Percentiles rank a stretch among this genome's conserved stretches.
These are phyloP conservation scores for Aciculoconidium aculeatum DNA, from an alignment of 805 yeast genomes.

Conservation along the genomic window DNA sequence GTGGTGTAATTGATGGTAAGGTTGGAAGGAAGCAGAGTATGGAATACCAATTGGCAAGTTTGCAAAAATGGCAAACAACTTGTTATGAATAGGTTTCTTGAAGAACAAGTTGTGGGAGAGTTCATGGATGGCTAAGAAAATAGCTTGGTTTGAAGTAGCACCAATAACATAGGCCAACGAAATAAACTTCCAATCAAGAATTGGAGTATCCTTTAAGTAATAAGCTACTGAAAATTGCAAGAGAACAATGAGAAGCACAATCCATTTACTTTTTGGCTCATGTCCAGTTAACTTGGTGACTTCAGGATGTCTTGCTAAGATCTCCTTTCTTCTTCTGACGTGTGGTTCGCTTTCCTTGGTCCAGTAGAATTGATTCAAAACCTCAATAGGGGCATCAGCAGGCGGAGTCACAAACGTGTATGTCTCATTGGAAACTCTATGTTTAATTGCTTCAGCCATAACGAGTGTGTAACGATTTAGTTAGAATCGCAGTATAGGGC, in stretches of 20 bases:
- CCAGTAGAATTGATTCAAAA: conserved; percentile 70
- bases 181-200: conserved; percentile 50
- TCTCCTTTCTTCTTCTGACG: conserved; percentile 62
- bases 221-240: conserved; percentile 67
- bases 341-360: conserved; percentile 82
- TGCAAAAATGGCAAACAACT: conserved; percentile 67
- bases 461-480: background rate
- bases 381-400: conserved; percentile 36
- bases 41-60: conserved; percentile 89
- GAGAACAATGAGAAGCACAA: conserved; percentile 56
- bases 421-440: conserved; percentile 21
- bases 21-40: conserved; percentile 81
- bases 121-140: conserved; percentile 86
- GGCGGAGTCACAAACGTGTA: conserved; percentile 32
- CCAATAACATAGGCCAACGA: conserved; percentile 71
- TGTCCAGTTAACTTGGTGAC: conserved; percentile 76
- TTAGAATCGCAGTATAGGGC: background rate
- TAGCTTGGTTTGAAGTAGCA: conserved; percentile 79
- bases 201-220: conserved; percentile 48
- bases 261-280: conserved; percentile 81
- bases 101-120: conserved; percentile 80
- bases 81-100: conserved; percentile 70
- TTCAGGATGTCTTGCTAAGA: conserved; percentile 71
- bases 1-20: conserved; percentile 89
- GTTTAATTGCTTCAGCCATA: conserved; percentile 17